Base-by-base conservation (phyloP, 345 rosid genomes). In the Citrus cavaleriei region DNA sequence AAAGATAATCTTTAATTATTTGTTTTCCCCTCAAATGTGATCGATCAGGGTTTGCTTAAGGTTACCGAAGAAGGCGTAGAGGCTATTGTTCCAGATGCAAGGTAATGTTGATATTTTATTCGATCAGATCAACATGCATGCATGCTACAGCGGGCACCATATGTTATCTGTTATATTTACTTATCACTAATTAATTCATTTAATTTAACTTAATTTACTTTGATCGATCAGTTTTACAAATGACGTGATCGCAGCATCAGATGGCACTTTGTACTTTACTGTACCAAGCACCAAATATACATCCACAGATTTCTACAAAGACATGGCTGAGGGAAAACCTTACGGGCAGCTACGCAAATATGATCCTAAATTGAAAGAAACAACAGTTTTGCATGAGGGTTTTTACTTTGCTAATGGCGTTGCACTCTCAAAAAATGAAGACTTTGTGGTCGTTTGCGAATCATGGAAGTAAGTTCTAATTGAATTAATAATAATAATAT, bases 261-360 rank as follows among this genome's bases (percentile, higher is more conserved):
- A 90, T 51, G 90, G 91, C 3, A 88, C 79, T 54, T 49, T 86
- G 10, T 89, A 87, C 74, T 87, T 89, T 62, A 89, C 80, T 21
- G 86, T 72, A 8, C 74, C 87, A 58, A 87, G 86, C 88, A 87
- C 90, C 76, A 88, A 87, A 81, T 86, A 79, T 69, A 81, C 58
- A 5, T 4, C 78, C 32, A 73, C 66, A 1, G 6, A 88, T 21
- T 88, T 86, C 79, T 88, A 4, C 91, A 90, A 51, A 35, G 38
- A 35, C 38, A 10, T 85, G 49, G 79, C 86, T 7, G 91, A 88
- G 83, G 90, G 87, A 18, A 85, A 68, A 65, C 89, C 92, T 60
- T 75, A 85, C 37, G 92, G 90, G 19, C 87, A 84, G 85, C 80
- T 89, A 65, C 89, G 87, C 74, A 86, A 83, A 70, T 86, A 83